Conservation (phyloP, 2,329 filamentous ascomycete species). For the Pseudogymnoascus sp. region DNA sequence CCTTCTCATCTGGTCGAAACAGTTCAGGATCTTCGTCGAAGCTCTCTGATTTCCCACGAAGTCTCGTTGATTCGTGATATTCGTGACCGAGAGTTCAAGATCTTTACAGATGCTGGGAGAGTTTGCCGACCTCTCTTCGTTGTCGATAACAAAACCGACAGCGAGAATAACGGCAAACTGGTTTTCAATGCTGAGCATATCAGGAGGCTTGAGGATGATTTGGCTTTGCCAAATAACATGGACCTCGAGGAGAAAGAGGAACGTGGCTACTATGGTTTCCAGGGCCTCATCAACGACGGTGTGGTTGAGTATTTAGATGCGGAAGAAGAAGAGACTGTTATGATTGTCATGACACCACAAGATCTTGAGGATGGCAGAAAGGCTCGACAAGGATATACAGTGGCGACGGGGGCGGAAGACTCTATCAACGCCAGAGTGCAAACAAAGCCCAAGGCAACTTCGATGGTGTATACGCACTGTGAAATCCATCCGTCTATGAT, state of each 20-base stretch:
- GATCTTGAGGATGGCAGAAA: slow-evolving; percentile 57
- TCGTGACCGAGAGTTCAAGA: slow-evolving; percentile 94
- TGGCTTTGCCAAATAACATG: slow-evolving; percentile 54
- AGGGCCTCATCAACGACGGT: slow-evolving; percentile 74
- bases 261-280: slow-evolving; percentile 71
- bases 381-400: not conserved
- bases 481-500: slow-evolving; percentile 99
- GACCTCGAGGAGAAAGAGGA: slow-evolving; percentile 51
- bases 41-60: slow-evolving; percentile 80
- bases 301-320: slow-evolving; percentile 95
- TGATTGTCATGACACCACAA: slow-evolving; percentile 99
- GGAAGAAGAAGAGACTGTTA: slow-evolving; percentile 95
- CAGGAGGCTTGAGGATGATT: slow-evolving; percentile 66
- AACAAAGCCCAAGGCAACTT: slow-evolving; percentile 9
- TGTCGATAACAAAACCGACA: slow-evolving; percentile 76
- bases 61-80: slow-evolving; percentile 95
- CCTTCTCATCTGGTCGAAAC: slow-evolving; percentile 76
- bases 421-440: slow-evolving; percentile 6
- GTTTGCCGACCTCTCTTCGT: slow-evolving; percentile 93
- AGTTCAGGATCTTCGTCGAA: slow-evolving; percentile 70
- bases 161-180: slow-evolving; percentile 67
- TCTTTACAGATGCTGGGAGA: slow-evolving; percentile 93
- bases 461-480: slow-evolving; percentile 63
- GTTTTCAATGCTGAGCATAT: slow-evolving; percentile 83
- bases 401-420: not conserved